Conservation (phyloP, 2,329 filamentous ascomycete genomes). For the Phaeosphaeria sp. region DNA sequence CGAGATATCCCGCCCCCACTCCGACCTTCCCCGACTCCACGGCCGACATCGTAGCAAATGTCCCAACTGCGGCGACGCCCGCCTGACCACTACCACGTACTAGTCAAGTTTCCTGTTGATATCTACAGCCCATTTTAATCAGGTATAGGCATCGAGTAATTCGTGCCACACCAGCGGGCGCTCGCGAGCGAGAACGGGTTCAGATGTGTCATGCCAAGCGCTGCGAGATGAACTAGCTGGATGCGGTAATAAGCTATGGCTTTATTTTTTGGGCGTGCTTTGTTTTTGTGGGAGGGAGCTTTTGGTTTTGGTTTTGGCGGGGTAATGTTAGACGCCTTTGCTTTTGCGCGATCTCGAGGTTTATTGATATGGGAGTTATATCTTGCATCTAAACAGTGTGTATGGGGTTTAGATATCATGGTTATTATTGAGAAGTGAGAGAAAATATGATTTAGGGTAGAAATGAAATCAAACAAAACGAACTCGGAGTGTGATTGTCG, state of each 20-base stretch:
- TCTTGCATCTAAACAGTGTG: too few relatives aligned
- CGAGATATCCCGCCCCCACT: background rate
- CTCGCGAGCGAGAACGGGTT: background rate
- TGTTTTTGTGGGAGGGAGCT: too few relatives aligned
- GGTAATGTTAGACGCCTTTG: background rate
- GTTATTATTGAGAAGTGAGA: too few relatives aligned
- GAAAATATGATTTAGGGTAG: too few relatives aligned
- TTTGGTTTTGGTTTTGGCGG: too few relatives aligned
- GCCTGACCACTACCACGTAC: background rate
- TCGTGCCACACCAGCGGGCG: background rate
- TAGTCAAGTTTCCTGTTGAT: too few relatives aligned
- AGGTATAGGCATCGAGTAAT: conserved; percentile 6
- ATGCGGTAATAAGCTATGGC: conserved; percentile 2
- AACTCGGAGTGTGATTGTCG: background rate
- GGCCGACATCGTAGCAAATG: conserved; percentile 2
- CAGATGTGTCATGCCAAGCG: background rate
- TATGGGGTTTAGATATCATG: too few relatives aligned
- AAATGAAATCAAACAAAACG: background rate
- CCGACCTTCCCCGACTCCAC: background rate
- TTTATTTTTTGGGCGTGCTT: too few relatives aligned
- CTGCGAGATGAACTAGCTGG: conserved; percentile 1
- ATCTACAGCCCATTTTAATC: background rate
- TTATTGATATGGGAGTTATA: too few relatives aligned
- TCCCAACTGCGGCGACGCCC: background rate
- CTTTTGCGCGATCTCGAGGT: background rate